Base-by-base conservation (phyloP, 495 filamentous ascomycete genomes). In the Aspergillus diversus region DNA sequence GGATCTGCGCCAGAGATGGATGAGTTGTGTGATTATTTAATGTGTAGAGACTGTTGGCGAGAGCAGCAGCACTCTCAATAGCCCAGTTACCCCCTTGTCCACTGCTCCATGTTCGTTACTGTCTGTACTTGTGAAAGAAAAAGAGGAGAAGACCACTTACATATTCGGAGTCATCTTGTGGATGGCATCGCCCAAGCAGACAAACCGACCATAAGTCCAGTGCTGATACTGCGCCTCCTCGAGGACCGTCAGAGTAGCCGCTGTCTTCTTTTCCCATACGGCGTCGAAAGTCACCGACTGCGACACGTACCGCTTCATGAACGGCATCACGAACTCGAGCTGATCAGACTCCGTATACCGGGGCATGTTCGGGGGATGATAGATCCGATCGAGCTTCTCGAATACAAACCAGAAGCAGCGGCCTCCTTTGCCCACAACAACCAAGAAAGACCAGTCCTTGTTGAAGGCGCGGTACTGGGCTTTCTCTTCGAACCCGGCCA, bases 51-150 rank as follows among this genome's bases (percentile, higher is more conserved):
- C 13, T 31, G 42, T 61, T 61, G 5, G 60, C 52, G 1, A 57
- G 53, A 16, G 60, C 27, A 6, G 51, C 37, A 12, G 53, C 60
- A 12, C 39, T 55, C 39, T 62, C 60, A 3, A 62, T 56, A 6
- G 60, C 60, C 17, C 39, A 17, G 42, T 56, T 62, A 3, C 49
- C 60, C 6, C 60, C 60, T 33, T 62, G 60, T 37, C 60, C 60
- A 5, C n/a, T 33, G 31, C 56, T 37, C 5, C 48, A 13, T 54
- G 13, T n/a, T 43, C 42, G 33, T 27, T 5, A 27, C 11, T 32
- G 50, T 2, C 1, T 32, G 0, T 27, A 27, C 21, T 16, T 15
- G 33, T 2, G 9, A 8, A 37, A 46, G 35, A n/a, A 16, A 46
- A n/a, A n/a, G n/a, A n/a, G n/a, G 34, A 1, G 37, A 8, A 42